Conservation (phyloP, 495 filamentous ascomycete genomes). For the Talaromyces adpressus region DNA sequence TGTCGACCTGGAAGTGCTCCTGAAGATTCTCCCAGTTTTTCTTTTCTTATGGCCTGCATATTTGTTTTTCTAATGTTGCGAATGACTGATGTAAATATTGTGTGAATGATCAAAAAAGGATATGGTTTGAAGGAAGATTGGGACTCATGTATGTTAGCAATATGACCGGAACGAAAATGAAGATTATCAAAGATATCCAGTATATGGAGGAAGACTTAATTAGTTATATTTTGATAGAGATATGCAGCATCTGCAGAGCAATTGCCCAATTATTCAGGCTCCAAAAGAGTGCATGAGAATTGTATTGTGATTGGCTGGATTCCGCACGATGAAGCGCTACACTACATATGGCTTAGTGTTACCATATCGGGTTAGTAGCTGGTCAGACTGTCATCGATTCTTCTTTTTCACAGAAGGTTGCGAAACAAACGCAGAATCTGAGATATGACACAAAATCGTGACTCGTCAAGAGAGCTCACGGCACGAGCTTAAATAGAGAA, state of each 20-base stretch:
- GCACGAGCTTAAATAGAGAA: neutral
- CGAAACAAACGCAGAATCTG: neutral
- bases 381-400: neutral
- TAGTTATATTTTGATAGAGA: too few species aligned
- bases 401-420: neutral
- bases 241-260: neutral
- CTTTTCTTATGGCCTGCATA: slow-evolving; percentile 9
- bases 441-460: neutral
- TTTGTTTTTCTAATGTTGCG: slow-evolving; percentile 11
- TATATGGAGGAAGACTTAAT: too few species aligned
- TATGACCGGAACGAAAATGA: neutral
- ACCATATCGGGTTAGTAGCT: neutral
- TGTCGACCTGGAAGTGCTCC: slow-evolving; percentile 2
- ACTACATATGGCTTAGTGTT: neutral
- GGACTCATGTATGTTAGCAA: neutral
- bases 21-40: slow-evolving; percentile 13
- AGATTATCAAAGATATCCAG: neutral
- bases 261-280: neutral
- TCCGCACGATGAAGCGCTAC: neutral
- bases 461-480: neutral
- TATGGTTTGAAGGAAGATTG: neutral
- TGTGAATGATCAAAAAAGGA: neutral
- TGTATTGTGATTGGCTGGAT: neutral
- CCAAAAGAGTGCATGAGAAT: neutral
- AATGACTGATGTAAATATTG: slow-evolving; percentile 11